Evolutionary conservation across 495 filamentous ascomycete species (phyloP).

Genomic region (Cudoniella acicularis): DNA sequence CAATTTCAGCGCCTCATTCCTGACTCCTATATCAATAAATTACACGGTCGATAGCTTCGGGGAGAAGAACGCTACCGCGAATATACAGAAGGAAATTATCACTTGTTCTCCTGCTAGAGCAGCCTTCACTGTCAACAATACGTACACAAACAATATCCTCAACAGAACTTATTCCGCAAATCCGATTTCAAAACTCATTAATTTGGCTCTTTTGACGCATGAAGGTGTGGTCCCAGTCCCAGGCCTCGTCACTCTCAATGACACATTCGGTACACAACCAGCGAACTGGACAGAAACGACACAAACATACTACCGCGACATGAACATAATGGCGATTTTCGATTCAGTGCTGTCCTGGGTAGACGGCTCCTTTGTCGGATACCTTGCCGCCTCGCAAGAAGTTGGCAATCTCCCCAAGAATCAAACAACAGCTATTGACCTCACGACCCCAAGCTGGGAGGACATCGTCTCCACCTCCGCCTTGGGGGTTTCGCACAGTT

Average conservation of each 20-base stretch:
- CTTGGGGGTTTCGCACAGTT: background rate
- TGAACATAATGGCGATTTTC: slow-evolving; percentile 11
- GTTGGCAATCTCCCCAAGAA: background rate
- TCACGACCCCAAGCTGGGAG: background rate
- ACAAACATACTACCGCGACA: slow-evolving; percentile 8
- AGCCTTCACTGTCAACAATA: slow-evolving; percentile 8
- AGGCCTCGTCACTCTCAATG: background rate
- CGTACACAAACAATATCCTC: slow-evolving; percentile 11
- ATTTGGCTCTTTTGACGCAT: slow-evolving; percentile 2
- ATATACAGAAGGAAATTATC: no score
- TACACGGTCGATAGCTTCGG: no score
- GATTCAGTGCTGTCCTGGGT: slow-evolving; percentile 12
- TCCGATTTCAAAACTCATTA: slow-evolving; percentile 16
- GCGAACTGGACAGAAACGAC: slow-evolving; percentile 13
- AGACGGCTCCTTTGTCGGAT: slow-evolving; percentile 9
- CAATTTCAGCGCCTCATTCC: slow-evolving; percentile 11
- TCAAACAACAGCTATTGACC: background rate
- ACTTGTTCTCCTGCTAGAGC: slow-evolving; percentile 12
- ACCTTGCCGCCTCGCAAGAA: background rate
- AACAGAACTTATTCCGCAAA: slow-evolving; percentile 6
- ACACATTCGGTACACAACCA: slow-evolving; percentile 2
- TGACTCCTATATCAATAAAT: slow-evolving; percentile 5
- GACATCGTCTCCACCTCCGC: background rate
- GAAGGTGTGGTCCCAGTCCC: slow-evolving; percentile 8
- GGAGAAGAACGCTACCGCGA: no score